Evolutionary conservation across 2,329 filamentous ascomycete species (phyloP), one percentile per base, ranked within the genome.

Genomic region (Colletotrichum zoysiae): DNA sequence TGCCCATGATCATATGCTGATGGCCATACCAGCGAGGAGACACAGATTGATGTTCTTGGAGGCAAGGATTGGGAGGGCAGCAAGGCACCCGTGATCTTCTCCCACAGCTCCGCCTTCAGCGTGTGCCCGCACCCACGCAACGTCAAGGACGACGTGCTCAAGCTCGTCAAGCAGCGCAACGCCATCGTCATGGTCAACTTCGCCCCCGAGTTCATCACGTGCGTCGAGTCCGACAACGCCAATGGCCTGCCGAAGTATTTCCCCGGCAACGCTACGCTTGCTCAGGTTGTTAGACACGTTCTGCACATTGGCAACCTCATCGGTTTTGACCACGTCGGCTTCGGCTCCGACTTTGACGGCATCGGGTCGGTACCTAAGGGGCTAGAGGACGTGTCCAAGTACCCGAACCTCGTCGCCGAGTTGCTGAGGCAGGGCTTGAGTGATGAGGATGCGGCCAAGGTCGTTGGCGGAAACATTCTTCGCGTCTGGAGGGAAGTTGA

Each of bases 101-200:
- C 91, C 70, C 95, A 98, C 79, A 96, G 93, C 76, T 95, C 93
- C 6, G 93, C 92, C 1, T 92, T 93, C 76, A 87, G 89, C 1
- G 78, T 98, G 30, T 98, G 95, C 78, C 93, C 93, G 9, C 95
- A 98, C 81, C 94, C 95, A 12, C 89, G 95, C 44, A 98, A 98
- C 76, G 95, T 97, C 9, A 93, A 93, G 1, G 95, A 98, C 74
- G 88, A 95, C 67, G 90, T 97, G 18, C 84, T 98, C 9, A 83
- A 92, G 50, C 84, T 96, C 1, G 93, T 98, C 48, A 93, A 93
- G 80, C 80, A 89, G 76, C 89, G 87, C 2, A 89, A 91, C 73
- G 92, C 92, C 3, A 77, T 98, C 12, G 93, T 98, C 65, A 97
- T 98, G 94, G 90, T 98, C 74, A 98, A 97, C 80, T 97, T 97